phyloP scores from a whole-genome alignment of 768 basidiomycete genomes.

The Termitomyces heimii region DNA sequence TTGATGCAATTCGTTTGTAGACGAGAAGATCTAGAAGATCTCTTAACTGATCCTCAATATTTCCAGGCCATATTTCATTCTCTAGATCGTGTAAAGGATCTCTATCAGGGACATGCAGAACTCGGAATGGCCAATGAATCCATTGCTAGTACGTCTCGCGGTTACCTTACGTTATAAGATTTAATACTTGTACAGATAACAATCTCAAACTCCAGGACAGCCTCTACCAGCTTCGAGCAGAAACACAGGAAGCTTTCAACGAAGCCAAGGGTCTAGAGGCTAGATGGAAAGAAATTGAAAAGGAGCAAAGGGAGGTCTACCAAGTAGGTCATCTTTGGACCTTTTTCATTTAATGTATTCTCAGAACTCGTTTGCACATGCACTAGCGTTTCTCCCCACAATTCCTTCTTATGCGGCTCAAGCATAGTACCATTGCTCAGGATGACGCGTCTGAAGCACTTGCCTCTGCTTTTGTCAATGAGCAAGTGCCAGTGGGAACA shows the following conservation, averaged over 20 bases:
- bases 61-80: slow-evolving; percentile 88
- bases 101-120: slow-evolving; percentile 73
- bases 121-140: slow-evolving; percentile 81
- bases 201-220: slow-evolving; percentile 74
- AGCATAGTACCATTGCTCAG: slow-evolving; percentile 84
- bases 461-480: slow-evolving; percentile 78
- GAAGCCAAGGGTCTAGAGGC: slow-evolving; percentile 78
- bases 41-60: slow-evolving; percentile 74
- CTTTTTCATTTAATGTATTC: neutral
- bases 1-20: slow-evolving; percentile 30
- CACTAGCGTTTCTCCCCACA: slow-evolving; percentile 78
- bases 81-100: slow-evolving; percentile 61
- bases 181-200: slow-evolving; percentile 40
- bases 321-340: slow-evolving; percentile 45
- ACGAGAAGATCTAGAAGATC: slow-evolving; percentile 86
- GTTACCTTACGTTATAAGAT: neutral
- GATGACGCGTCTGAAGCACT: slow-evolving; percentile 86
- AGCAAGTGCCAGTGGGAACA: slow-evolving; percentile 28
- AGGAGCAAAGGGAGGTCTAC: slow-evolving; percentile 84
- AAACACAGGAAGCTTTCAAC: slow-evolving; percentile 85
- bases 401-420: slow-evolving; percentile 82
- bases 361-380: neutral
- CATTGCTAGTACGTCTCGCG: slow-evolving; percentile 64
- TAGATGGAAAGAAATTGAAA: slow-evolving; percentile 83
- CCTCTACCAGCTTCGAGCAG: slow-evolving; percentile 68